These are phyloP conservation scores for Candida maesae DNA, from an alignment of 805 yeast genomes.

Conservation along the genomic window DNA sequence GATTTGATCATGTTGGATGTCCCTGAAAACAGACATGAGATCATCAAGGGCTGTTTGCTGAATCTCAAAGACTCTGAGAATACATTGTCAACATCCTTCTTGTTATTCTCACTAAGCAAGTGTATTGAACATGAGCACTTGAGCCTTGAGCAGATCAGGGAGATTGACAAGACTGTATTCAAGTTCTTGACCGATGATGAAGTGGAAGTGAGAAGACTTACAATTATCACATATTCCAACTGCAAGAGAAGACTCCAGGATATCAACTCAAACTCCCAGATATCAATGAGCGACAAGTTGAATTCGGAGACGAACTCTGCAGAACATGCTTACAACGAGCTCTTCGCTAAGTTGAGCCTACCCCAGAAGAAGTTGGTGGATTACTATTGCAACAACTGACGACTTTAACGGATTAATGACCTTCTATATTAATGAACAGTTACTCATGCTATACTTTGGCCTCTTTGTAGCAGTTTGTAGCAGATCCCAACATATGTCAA, in stretches of 20 bases:
- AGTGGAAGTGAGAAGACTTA: constrained; percentile 27
- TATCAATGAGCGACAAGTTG: constrained; percentile 26
- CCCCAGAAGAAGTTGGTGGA: constrained; percentile 47
- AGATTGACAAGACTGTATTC: constrained; percentile 21
- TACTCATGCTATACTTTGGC: not conserved
- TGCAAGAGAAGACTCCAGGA: constrained; percentile 22
- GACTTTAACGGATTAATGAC: not conserved
- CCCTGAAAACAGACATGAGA: constrained; percentile 3
- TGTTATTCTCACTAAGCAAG: constrained; percentile 19
- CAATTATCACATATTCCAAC: constrained; percentile 25
- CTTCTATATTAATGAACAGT: not conserved
- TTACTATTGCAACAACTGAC: constrained; percentile 33
- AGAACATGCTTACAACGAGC: constrained; percentile 26
- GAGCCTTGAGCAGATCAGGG: constrained; percentile 16
- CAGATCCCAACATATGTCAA: not conserved
- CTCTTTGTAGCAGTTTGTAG: too few relatives aligned
- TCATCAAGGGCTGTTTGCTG: constrained; percentile 15
- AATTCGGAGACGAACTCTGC: constrained; percentile 19
- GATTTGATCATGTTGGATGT: constrained; percentile 16
- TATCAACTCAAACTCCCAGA: constrained; percentile 11
- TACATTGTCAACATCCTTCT: constrained; percentile 15
- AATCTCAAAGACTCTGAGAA: constrained; percentile 10
- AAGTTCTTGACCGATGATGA: constrained; percentile 18
- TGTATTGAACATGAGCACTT: constrained; percentile 18
- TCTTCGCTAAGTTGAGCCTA: constrained; percentile 36